Conservation (phyloP, 805 yeast species). For the Schizosaccharomyces japonicus region DNA sequence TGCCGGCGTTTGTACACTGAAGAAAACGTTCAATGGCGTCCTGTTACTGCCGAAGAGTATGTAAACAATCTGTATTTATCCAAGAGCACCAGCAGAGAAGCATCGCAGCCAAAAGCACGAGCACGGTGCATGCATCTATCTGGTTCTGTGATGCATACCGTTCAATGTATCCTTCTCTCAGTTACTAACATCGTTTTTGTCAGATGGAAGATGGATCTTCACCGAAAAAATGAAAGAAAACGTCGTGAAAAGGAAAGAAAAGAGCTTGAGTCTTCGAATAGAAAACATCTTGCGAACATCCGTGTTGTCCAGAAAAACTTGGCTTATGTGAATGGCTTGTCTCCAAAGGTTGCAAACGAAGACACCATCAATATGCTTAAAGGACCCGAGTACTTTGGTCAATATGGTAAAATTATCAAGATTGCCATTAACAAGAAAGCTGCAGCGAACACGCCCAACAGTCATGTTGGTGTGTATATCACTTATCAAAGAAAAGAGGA, state of each 20-base stretch:
- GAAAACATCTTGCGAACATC: constrained; percentile 79
- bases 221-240: constrained; percentile 46
- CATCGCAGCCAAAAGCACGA: too few relatives aligned
- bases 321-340: constrained; percentile 86
- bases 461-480: constrained; percentile 86
- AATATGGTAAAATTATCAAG: constrained; percentile 84
- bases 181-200: neutral
- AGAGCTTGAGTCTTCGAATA: constrained; percentile 50
- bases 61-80: too few relatives aligned
- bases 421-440: constrained; percentile 62
- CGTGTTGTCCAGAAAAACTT: constrained; percentile 94
- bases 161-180: too few relatives aligned
- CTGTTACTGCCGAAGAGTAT: constrained; percentile 57
- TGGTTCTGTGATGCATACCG: too few relatives aligned
- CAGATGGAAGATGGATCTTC: constrained; percentile 46
- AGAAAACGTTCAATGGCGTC: constrained; percentile 68
- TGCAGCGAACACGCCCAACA: constrained; percentile 22
- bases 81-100: too few relatives aligned
- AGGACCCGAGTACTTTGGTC: constrained; percentile 91
- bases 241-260: constrained; percentile 77
- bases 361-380: constrained; percentile 60
- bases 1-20: constrained; percentile 89
- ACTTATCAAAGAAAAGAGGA: constrained; percentile 85
- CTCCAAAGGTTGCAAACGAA: constrained; percentile 67
- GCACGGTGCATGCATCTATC: too few relatives aligned